These are phyloP conservation scores for Lentinus brumalis DNA, from an alignment of 768 basidiomycete genomes.

Conservation along the genomic window DNA sequence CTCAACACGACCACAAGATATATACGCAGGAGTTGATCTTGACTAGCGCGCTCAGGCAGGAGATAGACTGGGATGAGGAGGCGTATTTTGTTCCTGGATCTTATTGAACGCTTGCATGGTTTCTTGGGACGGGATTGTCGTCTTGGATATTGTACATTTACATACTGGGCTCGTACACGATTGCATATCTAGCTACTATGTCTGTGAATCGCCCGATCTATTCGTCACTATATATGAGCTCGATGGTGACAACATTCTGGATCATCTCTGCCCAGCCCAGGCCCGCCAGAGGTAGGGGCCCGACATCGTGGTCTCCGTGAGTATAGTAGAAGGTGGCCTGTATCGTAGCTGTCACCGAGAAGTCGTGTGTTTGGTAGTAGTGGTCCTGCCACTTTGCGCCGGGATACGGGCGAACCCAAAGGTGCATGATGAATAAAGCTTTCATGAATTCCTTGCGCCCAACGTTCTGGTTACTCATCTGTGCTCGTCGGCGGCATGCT, in stretches of 20 bases:
- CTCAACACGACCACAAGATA: conserved; percentile 51
- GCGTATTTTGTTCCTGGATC: conserved; percentile 8
- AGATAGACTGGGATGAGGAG: conserved; percentile 61
- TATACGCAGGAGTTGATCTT: conserved; percentile 73
- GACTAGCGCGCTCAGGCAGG: conserved; percentile 62
- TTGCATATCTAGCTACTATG: too few relatives aligned
- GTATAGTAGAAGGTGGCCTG: background rate
- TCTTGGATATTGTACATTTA: background rate
- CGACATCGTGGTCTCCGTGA: background rate
- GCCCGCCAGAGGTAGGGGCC: background rate
- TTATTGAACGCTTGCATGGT: background rate
- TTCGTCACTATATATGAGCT: background rate
- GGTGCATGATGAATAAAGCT: background rate
- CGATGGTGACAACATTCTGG: background rate
- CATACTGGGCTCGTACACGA: too few relatives aligned
- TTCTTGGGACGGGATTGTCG: background rate
- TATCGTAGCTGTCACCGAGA: background rate
- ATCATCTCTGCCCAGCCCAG: background rate
- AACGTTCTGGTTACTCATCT: too few relatives aligned
- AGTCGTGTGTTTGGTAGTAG: background rate
- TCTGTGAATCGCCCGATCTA: background rate
- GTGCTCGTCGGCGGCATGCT: background rate
- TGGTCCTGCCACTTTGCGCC: background rate
- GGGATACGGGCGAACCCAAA: background rate
- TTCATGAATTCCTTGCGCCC: background rate